A percentile compares a stretch with the other conserved stretches of the same genome.
Evolutionary conservation across 441 rosid species (phyloP).

Genomic region (Corymbia calophylla): DNA sequence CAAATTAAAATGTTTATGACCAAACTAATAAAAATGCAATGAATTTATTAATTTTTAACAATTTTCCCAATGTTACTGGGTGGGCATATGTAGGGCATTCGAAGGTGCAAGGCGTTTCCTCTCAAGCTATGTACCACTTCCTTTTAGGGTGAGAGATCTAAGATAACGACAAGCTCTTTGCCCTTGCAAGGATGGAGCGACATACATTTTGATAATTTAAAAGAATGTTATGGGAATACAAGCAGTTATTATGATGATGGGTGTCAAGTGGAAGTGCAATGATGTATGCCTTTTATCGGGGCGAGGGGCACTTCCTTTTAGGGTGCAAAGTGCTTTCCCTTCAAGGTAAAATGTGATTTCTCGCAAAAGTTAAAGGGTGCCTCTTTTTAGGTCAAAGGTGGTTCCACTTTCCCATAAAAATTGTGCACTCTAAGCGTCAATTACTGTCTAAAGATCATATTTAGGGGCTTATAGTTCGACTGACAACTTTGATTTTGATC

Average conservation of each 20-base stretch:
- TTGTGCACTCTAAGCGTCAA: background rate
- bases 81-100: background rate
- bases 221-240: background rate
- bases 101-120: background rate
- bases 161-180: no score
- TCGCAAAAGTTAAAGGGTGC: background rate
- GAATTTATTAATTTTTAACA: no score
- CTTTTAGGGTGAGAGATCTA: background rate
- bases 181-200: background rate
- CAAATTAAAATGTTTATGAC: no score
- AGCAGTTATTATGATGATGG: background rate
- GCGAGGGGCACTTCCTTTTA: background rate
- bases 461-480: background rate
- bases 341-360: background rate
- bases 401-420: background rate
- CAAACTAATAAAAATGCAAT: no score
- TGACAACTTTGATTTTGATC: background rate
- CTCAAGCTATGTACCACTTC: background rate
- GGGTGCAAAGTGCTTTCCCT: background rate
- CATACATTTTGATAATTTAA: background rate
- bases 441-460: background rate
- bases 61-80: background rate
- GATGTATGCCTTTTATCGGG: background rate
- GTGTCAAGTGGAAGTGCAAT: background rate
- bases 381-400: background rate